Base-by-base conservation (phyloP, 2,329 filamentous ascomycete genomes). In the Penicillium hordei region DNA sequence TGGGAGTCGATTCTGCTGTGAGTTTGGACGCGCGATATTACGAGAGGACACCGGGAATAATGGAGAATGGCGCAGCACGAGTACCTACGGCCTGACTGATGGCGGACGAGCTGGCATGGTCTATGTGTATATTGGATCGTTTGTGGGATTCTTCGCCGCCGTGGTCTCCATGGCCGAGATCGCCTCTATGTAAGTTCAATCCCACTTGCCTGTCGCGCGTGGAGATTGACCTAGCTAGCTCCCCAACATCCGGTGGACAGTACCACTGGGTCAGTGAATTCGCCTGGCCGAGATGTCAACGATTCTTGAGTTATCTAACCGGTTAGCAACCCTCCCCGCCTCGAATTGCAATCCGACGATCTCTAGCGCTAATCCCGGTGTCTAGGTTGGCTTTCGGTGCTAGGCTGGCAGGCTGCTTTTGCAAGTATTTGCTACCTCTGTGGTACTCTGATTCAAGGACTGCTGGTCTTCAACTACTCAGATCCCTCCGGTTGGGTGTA, bases 231-330 rank as follows among this genome's bases (percentile, higher is more conserved):
- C 50, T 53, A n/a, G 25, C 52, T 38, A 73, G 69, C 53, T 66
- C 74, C 12, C 74, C 74, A 27, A 75, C 73, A 3, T 74, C 72
- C 5, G 74, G 71, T 49, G 75, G 72, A 13, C 75, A 77, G 55
- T 76, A 76, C 44, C 74, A 76, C 60, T 77, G 75, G 75, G 72
- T 73, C 29, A 72, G 71, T 53, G 72, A 75, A 59, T 73, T 76
- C 52, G 72, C 72, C 6, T 68, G 70, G 27, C 64, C 70, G n/a
- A 64, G 62, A 31, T 70, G 60, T 50, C 70, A 71, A 55, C 68
- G 68, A 34, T 70, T 75, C 44, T 49, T 75, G 39, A 76, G 74
- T 50, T 76, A 74, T 57, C 57, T 74, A 17, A 74, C 72, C n/a
- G 72, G 70, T 70, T 60, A 38, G 65, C 13, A 15, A 4, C 31